A percentile compares a stretch with the other conserved stretches of the same genome.
Conservation (phyloP, 805 yeast genomes). For the Kluyveromyces nonfermentans region DNA sequence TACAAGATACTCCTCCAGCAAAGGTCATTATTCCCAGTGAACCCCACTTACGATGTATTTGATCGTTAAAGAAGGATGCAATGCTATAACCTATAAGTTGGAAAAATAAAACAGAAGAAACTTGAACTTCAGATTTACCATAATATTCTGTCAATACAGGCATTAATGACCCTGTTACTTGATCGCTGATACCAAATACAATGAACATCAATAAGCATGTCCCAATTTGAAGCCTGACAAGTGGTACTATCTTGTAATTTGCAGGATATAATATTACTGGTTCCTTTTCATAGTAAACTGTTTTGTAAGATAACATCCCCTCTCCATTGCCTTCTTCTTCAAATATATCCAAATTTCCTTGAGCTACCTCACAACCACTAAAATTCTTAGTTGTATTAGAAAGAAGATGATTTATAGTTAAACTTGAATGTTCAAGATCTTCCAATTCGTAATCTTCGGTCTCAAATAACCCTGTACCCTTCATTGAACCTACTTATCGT, state of each 20-base stretch:
- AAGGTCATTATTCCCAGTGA: slow-evolving; percentile 23
- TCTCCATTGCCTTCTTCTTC: not conserved
- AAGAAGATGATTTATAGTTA: not conserved
- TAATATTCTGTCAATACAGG: slow-evolving; percentile 25
- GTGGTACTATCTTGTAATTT: slow-evolving; percentile 17
- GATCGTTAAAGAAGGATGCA: slow-evolving; percentile 26
- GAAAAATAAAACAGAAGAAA: slow-evolving; percentile 24
- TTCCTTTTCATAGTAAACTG: slow-evolving; percentile 22
- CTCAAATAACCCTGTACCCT: not conserved
- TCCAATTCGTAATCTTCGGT: not conserved
- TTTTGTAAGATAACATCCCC: slow-evolving; percentile 1
- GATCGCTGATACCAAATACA: slow-evolving; percentile 29
- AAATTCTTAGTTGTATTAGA: not conserved
- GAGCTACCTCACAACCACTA: not conserved
- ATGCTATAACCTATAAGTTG: slow-evolving; percentile 25
- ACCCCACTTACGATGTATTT: slow-evolving; percentile 19
- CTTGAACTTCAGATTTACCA: slow-evolving; percentile 16
- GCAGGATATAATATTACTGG: slow-evolving; percentile 19
- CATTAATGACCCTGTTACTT: slow-evolving; percentile 26
- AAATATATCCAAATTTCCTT: not conserved
- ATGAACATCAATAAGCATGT: slow-evolving; percentile 23
- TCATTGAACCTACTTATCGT: not conserved
- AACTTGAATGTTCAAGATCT: not conserved
- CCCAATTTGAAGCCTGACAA: slow-evolving; percentile 23
- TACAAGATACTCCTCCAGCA: slow-evolving; percentile 12